Conservation (phyloP, 2,329 filamentous ascomycete genomes). For the Xylariaceae sp. region DNA sequence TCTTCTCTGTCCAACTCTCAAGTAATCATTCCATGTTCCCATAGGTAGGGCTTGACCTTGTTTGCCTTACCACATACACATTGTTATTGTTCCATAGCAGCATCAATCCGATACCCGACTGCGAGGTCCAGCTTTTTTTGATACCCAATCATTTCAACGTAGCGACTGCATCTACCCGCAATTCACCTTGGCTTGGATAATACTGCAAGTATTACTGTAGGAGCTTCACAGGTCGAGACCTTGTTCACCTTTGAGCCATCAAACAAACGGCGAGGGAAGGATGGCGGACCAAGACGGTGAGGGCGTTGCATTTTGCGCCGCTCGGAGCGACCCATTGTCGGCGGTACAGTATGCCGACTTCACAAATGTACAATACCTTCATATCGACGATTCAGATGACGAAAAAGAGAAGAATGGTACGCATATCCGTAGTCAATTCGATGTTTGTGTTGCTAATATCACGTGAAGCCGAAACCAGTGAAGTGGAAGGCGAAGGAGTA, state of each 20-base stretch:
- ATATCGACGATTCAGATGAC: conserved; percentile 15
- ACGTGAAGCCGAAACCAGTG: conserved; percentile 15
- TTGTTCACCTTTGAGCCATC: conserved; percentile 10
- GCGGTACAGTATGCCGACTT: conserved; percentile 23
- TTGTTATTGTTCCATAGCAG: conserved; percentile 22
- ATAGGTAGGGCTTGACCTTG: conserved; percentile 24
- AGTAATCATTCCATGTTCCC: conserved; percentile 15
- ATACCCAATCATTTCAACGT: conserved; percentile 22
- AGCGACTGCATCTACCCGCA: conserved; percentile 23
- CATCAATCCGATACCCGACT: conserved; percentile 23
- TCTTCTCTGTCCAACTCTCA: conserved; percentile 18
- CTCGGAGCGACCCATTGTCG: conserved; percentile 19
- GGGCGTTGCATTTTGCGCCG: conserved; percentile 24
- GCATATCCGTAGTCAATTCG: conserved; percentile 5
- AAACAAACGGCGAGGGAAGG: conserved; percentile 12
- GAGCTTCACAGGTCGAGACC: conserved; percentile 7
- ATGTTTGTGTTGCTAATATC: conserved; percentile 16
- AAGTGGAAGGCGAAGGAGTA: conserved; percentile 15
- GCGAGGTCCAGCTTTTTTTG: conserved; percentile 16
- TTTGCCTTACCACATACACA: conserved; percentile 18
- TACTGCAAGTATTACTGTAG: conserved; percentile 1
- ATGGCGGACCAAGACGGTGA: conserved; percentile 25
- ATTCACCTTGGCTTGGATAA: conserved; percentile 8
- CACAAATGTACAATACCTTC: conserved; percentile 20
- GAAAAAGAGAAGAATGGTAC: conserved; percentile 22